These are phyloP conservation scores for Trametes sp. DNA, from an alignment of 1,284 basidiomycete species.

Conservation along the genomic window DNA sequence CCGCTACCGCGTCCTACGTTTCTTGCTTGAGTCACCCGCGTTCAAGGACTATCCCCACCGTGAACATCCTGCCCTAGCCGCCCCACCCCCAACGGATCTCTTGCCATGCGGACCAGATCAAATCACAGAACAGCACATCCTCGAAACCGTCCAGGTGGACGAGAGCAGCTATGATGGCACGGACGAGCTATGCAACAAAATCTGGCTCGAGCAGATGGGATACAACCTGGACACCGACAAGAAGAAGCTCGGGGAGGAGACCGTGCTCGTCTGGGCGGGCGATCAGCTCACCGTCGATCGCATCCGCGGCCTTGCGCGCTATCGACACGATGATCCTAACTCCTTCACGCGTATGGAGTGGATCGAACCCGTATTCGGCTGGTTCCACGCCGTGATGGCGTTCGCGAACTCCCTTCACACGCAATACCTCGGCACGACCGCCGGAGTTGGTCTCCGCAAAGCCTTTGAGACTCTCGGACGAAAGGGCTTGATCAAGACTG, in stretches of 20 bases:
- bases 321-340: slow-evolving; percentile 41
- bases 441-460: slow-evolving; percentile 23
- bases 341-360: too few relatives aligned
- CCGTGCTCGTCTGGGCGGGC: slow-evolving; percentile 25
- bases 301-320: slow-evolving; percentile 31
- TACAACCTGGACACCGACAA: not conserved
- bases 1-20: slow-evolving; percentile 6
- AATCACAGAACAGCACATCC: slow-evolving; percentile 24
- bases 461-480: slow-evolving; percentile 30
- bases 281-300: slow-evolving; percentile 36
- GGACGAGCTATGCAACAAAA: slow-evolving; percentile 15
- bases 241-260: slow-evolving; percentile 2
- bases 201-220: slow-evolving; percentile 23
- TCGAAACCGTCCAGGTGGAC: slow-evolving; percentile 30
- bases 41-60: slow-evolving; percentile 8
- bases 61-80: not conserved
- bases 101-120: slow-evolving; percentile 9
- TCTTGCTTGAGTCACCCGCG: slow-evolving; percentile 17
- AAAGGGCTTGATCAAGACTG: slow-evolving; percentile 24
- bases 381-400: slow-evolving; percentile 47
- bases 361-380: slow-evolving; percentile 41
- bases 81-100: not conserved
- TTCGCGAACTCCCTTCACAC: slow-evolving; percentile 36
- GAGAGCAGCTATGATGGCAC: slow-evolving; percentile 37
- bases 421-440: slow-evolving; percentile 32